A percentile compares a stretch with the other conserved stretches of the same genome.
phyloP scores from a whole-genome alignment of 1,139 yeast genomes.

The Cylindricascospora bacillispora region DNA sequence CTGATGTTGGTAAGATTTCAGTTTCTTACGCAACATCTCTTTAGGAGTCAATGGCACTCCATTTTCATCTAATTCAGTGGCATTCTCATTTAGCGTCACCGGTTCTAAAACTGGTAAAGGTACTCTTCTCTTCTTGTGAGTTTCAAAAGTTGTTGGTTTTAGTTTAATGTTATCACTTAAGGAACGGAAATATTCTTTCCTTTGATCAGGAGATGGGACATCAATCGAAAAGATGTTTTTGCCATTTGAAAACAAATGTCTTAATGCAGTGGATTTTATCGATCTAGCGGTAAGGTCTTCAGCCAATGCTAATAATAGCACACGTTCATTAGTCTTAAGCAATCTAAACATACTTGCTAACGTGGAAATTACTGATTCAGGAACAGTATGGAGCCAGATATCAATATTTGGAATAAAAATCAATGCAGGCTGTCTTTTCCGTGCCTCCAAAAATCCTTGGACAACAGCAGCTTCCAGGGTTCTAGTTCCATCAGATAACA shows the following conservation, averaged over 20 bases:
- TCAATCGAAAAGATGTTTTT: constrained; percentile 35
- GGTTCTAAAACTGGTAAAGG: constrained; percentile 32
- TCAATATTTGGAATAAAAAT: constrained; percentile 76
- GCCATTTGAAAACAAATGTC: constrained; percentile 24
- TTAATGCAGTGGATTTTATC: constrained; percentile 4
- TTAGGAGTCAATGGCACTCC: constrained; percentile 16
- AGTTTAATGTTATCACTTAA: constrained; percentile 45
- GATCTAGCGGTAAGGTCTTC: constrained; percentile 29
- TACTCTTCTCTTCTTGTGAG: constrained; percentile 28
- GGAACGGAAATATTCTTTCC: constrained; percentile 40
- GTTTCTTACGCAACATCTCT: constrained; percentile 19
- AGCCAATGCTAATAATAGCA: constrained; percentile 67
- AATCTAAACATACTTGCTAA: constrained; percentile 57
- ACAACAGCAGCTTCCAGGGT: constrained; percentile 79
- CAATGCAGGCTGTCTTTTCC: constrained; percentile 82
- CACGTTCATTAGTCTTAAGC: constrained; percentile 57
- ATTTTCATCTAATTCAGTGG: constrained; percentile 12
- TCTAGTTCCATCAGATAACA: constrained; percentile 69
- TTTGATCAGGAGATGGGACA: constrained; percentile 33
- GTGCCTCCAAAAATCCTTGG: constrained; percentile 77
- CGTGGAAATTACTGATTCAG: constrained; percentile 60
- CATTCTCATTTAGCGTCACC: constrained; percentile 24
- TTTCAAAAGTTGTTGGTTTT: constrained; percentile 47
- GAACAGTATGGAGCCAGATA: constrained; percentile 58
- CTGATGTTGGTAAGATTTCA: constrained; percentile 45